Evolutionary conservation across 208 protist genomes (phyloP).

Genomic region (Leishmania turanica): DNA sequence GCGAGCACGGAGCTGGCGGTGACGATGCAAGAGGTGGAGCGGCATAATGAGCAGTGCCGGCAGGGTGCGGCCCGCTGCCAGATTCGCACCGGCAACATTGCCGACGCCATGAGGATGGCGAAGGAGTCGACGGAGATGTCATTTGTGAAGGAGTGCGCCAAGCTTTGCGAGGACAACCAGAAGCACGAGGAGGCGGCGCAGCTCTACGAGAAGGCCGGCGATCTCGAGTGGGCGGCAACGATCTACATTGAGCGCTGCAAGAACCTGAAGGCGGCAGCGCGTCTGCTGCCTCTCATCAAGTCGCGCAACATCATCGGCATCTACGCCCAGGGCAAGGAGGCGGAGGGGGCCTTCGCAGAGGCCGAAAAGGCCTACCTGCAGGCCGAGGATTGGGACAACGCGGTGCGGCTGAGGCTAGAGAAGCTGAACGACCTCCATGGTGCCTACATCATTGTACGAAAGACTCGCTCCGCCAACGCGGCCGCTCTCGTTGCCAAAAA

Average conservation of each 20-base stretch:
- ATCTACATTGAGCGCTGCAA: conserved; percentile 95
- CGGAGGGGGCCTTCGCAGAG: conserved; percentile 90
- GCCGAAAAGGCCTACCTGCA: conserved; percentile 93
- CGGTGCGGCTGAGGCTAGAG: conserved; percentile 95
- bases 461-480: conserved; percentile 91
- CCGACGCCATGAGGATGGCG: conserved; percentile 84
- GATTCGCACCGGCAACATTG: conserved; percentile 89
- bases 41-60: conserved; percentile 84
- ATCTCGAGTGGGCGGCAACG: conserved; percentile 91
- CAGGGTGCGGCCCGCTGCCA: conserved; percentile 89
- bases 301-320: conserved; percentile 95
- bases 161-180: conserved; percentile 92
- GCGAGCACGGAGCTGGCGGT: conserved; percentile 79
- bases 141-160: conserved; percentile 92
- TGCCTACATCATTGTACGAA: conserved; percentile 96
- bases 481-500: conserved; percentile 93
- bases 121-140: conserved; percentile 63
- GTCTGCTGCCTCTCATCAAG: conserved; percentile 87
- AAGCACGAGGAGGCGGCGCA: conserved; percentile 94
- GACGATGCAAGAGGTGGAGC: conserved; percentile 63
- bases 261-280: conserved; percentile 89
- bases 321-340: conserved; percentile 91
- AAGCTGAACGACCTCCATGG: conserved; percentile 93
- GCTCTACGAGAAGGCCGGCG: conserved; percentile 93
- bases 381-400: conserved; percentile 96